Evolutionary conservation across 805 yeast genomes (phyloP).

Genomic region (Komagataella phaffii): DNA sequence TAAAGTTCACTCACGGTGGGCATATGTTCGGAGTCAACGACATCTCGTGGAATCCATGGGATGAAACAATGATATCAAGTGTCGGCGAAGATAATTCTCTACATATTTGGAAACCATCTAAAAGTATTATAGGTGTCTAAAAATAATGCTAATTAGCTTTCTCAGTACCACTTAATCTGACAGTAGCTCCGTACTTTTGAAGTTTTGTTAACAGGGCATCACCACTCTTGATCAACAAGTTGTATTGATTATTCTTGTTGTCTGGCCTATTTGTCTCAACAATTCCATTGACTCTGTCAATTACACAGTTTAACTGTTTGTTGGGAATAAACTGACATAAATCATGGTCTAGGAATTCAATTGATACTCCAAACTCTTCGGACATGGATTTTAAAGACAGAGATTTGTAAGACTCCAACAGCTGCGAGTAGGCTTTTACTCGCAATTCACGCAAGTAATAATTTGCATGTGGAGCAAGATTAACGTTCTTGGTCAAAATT

Average conservation of each 20-base stretch:
- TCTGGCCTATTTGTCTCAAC: conserved; percentile 95
- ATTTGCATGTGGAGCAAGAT: conserved; percentile 64
- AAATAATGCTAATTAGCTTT: conserved; percentile 21
- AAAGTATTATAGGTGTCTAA: neutral
- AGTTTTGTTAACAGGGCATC: conserved; percentile 84
- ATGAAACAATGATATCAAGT: conserved; percentile 57
- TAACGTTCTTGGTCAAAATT: conserved; percentile 50
- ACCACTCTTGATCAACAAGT: conserved; percentile 78
- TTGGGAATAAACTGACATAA: conserved; percentile 84
- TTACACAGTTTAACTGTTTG: conserved; percentile 87
- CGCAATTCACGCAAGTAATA: conserved; percentile 87
- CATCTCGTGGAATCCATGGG: conserved; percentile 67
- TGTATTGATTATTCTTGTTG: conserved; percentile 90
- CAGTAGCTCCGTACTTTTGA: conserved; percentile 96
- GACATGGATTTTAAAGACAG: conserved; percentile 90
- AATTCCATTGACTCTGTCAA: conserved; percentile 90
- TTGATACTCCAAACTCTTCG: conserved; percentile 77
- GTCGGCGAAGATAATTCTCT: conserved; percentile 77
- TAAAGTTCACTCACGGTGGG: conserved; percentile 67
- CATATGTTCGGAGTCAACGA: conserved; percentile 84
- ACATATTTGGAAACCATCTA: conserved; percentile 71
- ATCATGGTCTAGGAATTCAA: conserved; percentile 78
- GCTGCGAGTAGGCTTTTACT: conserved; percentile 87
- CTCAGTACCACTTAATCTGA: conserved; percentile 87
- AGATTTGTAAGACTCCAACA: conserved; percentile 88